Evolutionary conservation across 2,329 filamentous ascomycete genomes (phyloP).

Genomic region (Sarocladiaceae sp.): DNA sequence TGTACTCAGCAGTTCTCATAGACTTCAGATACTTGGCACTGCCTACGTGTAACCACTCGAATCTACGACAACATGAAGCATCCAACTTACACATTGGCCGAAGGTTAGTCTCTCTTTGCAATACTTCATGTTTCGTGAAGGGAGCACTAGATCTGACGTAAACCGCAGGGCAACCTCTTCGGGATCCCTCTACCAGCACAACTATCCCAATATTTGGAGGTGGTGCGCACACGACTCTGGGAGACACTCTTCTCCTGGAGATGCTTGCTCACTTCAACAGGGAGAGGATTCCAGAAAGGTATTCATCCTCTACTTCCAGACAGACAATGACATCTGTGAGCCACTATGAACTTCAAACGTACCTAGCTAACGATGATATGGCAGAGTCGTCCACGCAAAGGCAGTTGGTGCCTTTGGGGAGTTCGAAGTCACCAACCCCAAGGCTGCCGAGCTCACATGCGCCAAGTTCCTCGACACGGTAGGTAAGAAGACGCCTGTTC

Average conservation of each 20-base stretch:
- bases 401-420: constrained; percentile 43
- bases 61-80: constrained; percentile 9
- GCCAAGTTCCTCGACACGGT: constrained; percentile 46
- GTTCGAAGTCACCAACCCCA: constrained; percentile 50
- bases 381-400: constrained; percentile 25
- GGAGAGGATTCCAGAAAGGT: constrained; percentile 49
- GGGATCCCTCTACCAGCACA: constrained; percentile 9
- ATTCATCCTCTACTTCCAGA: background rate
- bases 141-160: too few species aligned
- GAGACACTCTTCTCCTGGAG: constrained; percentile 47
- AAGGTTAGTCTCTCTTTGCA: constrained; percentile 15
- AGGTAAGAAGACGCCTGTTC: constrained; percentile 50
- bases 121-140: background rate
- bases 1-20: too few species aligned
- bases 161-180: constrained; percentile 12
- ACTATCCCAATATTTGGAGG: background rate
- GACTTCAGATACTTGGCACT: too few species aligned
- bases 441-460: constrained; percentile 48
- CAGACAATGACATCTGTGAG: background rate
- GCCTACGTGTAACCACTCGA: too few species aligned
- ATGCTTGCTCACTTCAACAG: constrained; percentile 48
- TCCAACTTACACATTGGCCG: constrained; percentile 20
- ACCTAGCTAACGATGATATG: background rate
- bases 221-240: constrained; percentile 25
- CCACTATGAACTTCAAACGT: background rate